Evolutionary conservation across 1,139 yeast genomes (phyloP), one percentile per base, ranked within the genome.

Genomic region (Maudiozyma humilis): DNA sequence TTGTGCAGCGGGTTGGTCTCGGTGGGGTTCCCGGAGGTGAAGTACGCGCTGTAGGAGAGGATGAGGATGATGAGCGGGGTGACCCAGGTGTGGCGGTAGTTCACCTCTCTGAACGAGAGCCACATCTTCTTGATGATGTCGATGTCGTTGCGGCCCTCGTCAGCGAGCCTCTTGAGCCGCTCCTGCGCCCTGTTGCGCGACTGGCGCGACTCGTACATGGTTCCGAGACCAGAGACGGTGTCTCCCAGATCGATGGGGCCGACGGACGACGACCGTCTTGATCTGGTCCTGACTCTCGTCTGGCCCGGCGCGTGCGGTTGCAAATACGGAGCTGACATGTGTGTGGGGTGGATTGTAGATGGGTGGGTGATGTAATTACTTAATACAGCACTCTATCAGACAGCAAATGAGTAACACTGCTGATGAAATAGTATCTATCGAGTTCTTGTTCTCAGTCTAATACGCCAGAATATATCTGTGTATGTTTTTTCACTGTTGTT

Each of bases 61-160:
- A 63, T 37, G 49, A 82, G 56, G 10, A 77, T 63, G 2, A 82
- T 34, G 42, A 81, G 62, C 1, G 96, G 95, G 16, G 76, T 67
- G 36, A 86, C 62, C 96, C 96, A 89, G 10, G 94, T 77, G 58
- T 85, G 84, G 49, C 88, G 73, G 59, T 74, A 79, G 44, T 75
- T 63, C 52, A 82, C 67, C 55, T 84, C 93, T 38, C 73, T 72
- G 51, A 74, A 75, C 0, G 78, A 74, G 15, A 77, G 60, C 68
- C 75, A 68, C 38, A 80, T 61, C 55, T 80, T 80, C 19, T 63
- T 62, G 19, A 55, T 27, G 10, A 55, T 38, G 41, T 55, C 60
- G 17, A 42, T 45, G 44, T 57, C 61, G 39, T 51, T 51, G 19
- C 47, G 41, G 6, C 54, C 45, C 3, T 44, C 35, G 36, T 49